Percentiles rank a stretch among this genome's conserved stretches.
phyloP scores from a whole-genome alignment of 2,329 filamentous ascomycete genomes.

The Pyrenophora tritici-repentis region DNA sequence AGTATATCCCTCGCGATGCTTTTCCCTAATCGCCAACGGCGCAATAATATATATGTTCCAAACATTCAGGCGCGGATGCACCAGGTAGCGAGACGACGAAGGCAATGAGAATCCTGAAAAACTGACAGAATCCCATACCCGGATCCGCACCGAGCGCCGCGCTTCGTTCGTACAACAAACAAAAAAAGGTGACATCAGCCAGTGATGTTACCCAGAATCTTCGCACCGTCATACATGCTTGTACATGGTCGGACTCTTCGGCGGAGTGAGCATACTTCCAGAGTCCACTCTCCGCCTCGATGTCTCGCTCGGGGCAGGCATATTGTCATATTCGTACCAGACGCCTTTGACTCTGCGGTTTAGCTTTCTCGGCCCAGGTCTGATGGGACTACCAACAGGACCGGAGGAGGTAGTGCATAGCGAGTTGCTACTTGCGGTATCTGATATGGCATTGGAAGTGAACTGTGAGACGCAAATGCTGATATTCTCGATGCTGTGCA shows the following conservation, averaged over 20 bases:
- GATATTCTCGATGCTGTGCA: constrained; percentile 33
- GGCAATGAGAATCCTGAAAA: too few relatives aligned
- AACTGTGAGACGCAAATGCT: constrained; percentile 24
- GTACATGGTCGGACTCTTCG: constrained; percentile 25
- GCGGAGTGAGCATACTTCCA: constrained; percentile 27
- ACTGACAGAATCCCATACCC: too few relatives aligned
- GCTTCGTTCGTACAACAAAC: too few relatives aligned
- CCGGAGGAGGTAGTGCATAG: constrained; percentile 16
- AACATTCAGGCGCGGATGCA: too few relatives aligned
- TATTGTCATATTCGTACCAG: constrained; percentile 46
- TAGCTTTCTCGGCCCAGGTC: constrained; percentile 39
- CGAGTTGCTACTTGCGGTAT: constrained; percentile 19
- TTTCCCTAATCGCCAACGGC: too few relatives aligned
- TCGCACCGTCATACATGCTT: constrained; percentile 14
- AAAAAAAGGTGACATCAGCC: too few relatives aligned
- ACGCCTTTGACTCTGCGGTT: constrained; percentile 43
- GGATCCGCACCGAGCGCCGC: too few relatives aligned
- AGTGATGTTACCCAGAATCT: not conserved
- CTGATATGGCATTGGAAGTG: constrained; percentile 17
- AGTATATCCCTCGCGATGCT: too few relatives aligned
- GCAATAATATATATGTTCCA: too few relatives aligned
- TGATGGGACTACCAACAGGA: constrained; percentile 29
- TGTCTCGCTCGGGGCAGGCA: constrained; percentile 10
- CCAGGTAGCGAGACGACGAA: too few relatives aligned
- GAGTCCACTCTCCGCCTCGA: constrained; percentile 23